phyloP scores from a whole-genome alignment of 352 stramenopile genomes.

The Pseudoperonospora humuli region DNA sequence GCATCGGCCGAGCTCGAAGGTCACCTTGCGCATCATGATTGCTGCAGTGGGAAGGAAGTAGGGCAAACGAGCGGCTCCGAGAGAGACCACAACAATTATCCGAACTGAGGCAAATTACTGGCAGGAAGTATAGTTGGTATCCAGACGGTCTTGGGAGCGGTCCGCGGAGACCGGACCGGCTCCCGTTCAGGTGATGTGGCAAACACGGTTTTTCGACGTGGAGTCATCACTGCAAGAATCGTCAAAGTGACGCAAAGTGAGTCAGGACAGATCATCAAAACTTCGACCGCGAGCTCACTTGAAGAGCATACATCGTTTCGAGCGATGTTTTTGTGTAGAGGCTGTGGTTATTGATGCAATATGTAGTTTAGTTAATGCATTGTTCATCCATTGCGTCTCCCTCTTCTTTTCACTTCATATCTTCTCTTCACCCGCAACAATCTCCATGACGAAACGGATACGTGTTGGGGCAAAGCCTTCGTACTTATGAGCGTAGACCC shows the following conservation, averaged over 20 bases:
- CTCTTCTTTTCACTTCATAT: neutral
- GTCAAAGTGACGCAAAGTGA: too few species aligned
- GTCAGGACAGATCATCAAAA: too few species aligned
- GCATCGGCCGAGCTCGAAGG: conserved; percentile 85
- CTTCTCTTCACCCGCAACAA: conserved; percentile 3
- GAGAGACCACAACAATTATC: conserved; percentile 36
- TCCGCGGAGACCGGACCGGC: too few species aligned
- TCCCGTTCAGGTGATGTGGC: neutral
- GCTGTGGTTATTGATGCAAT: conserved; percentile 6
- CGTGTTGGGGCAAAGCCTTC: conserved; percentile 4
- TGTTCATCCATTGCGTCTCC: conserved; percentile 1
- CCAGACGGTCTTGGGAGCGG: conserved; percentile 14
- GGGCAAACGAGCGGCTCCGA: conserved; percentile 10
- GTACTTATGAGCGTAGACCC: conserved; percentile 2
- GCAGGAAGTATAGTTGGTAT: conserved; percentile 5
- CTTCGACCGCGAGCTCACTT: too few species aligned
- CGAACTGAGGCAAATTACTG: too few species aligned
- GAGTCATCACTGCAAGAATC: too few species aligned
- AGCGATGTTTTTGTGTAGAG: too few species aligned
- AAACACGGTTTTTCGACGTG: conserved; percentile 1
- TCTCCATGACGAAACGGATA: neutral
- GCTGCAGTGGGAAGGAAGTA: conserved; percentile 9
- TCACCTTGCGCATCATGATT: conserved; percentile 85
- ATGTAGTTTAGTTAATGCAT: conserved; percentile 7
- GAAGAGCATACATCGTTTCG: too few species aligned